These are phyloP conservation scores for Dendrocalamus latiflorus DNA, from an alignment of 202 grass and related monocot genomes.

Conservation along the genomic window DNA sequence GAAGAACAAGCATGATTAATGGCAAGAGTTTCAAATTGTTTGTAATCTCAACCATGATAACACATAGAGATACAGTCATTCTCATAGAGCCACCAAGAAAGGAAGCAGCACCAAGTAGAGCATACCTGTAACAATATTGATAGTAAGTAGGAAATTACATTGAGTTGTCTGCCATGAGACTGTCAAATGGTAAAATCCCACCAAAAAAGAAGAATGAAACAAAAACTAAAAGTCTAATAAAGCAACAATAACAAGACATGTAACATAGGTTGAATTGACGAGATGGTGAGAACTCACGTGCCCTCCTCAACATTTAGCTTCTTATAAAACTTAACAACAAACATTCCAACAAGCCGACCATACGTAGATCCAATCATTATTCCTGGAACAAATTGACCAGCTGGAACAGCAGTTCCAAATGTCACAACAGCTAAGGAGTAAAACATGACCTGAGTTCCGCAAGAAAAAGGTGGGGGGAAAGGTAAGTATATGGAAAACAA, in stretches of 20 bases:
- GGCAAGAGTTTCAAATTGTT: constrained; percentile 98
- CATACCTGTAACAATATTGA: constrained; percentile 65
- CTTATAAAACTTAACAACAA: constrained; percentile 92
- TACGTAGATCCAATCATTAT: constrained; percentile 99
- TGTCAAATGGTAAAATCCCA: neutral
- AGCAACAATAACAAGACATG: neutral
- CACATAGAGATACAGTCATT: constrained; percentile 99
- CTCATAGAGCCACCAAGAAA: constrained; percentile 99
- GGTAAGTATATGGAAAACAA: constrained; percentile 26
- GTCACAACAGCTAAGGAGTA: constrained; percentile 92
- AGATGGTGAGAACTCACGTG: constrained; percentile 71
- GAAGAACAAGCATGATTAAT: constrained; percentile 97
- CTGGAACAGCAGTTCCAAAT: constrained; percentile 98
- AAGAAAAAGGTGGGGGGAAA: constrained; percentile 5
- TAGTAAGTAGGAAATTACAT: constrained; percentile 14
- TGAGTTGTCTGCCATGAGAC: constrained; percentile 1
- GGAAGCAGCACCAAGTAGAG: constrained; percentile 93
- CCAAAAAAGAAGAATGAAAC: neutral
- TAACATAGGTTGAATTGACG: neutral
- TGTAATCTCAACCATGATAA: constrained; percentile 99
- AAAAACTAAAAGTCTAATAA: neutral
- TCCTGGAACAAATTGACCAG: constrained; percentile 97
- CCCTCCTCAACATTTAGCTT: constrained; percentile 96
- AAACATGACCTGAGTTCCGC: constrained; percentile 83
- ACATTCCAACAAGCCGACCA: constrained; percentile 95